These are phyloP conservation scores for Fremontodendron californicum DNA, from an alignment of 345 rosid species.

Conservation along the genomic window DNA sequence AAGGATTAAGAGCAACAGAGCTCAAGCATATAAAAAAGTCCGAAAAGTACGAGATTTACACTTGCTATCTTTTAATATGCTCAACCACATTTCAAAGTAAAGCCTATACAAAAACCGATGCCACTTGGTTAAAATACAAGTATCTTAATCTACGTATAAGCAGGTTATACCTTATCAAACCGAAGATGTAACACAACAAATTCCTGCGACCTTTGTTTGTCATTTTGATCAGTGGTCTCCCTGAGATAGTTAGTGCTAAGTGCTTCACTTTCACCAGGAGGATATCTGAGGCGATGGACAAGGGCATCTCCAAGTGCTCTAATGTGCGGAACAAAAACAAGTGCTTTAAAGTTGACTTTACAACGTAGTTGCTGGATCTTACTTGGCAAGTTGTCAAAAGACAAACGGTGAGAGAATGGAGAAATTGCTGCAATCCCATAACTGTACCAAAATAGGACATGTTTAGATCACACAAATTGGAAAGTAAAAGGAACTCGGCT, in stretches of 20 bases:
- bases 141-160: background rate
- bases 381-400: constrained; percentile 76
- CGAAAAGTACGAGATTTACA: background rate
- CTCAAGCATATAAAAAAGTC: background rate
- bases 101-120: background rate
- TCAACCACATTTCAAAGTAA: background rate
- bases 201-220: constrained; percentile 44
- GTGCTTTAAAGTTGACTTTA: constrained; percentile 88
- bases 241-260: constrained; percentile 33
- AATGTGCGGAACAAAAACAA: constrained; percentile 78
- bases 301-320: constrained; percentile 73
- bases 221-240: constrained; percentile 35
- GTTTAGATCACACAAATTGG: background rate
- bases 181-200: constrained; percentile 92
- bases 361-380: constrained; percentile 79
- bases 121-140: background rate
- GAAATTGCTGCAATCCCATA: constrained; percentile 89
- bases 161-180: constrained; percentile 68
- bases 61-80: background rate
- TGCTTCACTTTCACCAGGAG: constrained; percentile 29
- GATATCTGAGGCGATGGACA: constrained; percentile 65
- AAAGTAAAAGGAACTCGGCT: background rate
- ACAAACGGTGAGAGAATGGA: constrained; percentile 91
- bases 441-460: constrained; percentile 40
- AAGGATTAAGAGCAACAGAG: background rate